A percentile compares a stretch with the other conserved stretches of the same genome.
Evolutionary conservation across 805 yeast genomes (phyloP).

Genomic region (Candida hungchunana): DNA sequence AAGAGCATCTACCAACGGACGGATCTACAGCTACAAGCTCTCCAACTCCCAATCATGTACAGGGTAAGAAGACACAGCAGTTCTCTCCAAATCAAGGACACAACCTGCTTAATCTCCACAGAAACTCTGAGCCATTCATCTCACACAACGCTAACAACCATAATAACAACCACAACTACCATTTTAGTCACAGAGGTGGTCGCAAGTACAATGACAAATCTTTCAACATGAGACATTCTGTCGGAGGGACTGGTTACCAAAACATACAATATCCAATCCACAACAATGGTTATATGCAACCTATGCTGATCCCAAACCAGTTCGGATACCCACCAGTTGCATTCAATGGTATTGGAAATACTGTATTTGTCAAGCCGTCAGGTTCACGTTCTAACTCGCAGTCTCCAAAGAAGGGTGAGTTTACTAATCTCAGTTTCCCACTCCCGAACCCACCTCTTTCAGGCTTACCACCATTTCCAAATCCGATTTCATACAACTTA

Average conservation of each 20-base stretch:
- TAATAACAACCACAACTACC: slow-evolving; percentile 1
- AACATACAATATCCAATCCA: slow-evolving; percentile 14
- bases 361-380: not conserved
- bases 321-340: slow-evolving; percentile 15
- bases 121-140: slow-evolving; percentile 21
- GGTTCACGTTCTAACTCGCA: slow-evolving; percentile 20
- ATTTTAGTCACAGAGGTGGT: slow-evolving; percentile 13
- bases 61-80: not conserved
- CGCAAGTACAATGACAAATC: slow-evolving; percentile 11
- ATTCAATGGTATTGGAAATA: slow-evolving; percentile 1
- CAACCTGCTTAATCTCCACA: slow-evolving; percentile 8
- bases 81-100: not conserved
- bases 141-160: slow-evolving; percentile 6
- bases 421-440: slow-evolving; percentile 4
- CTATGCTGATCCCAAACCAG: slow-evolving; percentile 7
- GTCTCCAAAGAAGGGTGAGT: slow-evolving; percentile 18
- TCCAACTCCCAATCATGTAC: slow-evolving; percentile 1
- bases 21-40: too few species aligned
- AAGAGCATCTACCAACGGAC: too few species aligned
- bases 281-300: slow-evolving; percentile 9
- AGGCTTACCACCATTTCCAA: slow-evolving; percentile 12
- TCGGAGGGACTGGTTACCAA: slow-evolving; percentile 12
- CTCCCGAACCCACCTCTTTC: slow-evolving; percentile 3
- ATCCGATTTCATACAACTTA: slow-evolving; percentile 10
- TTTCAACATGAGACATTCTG: slow-evolving; percentile 20